A percentile compares a stretch with the other conserved stretches of the same genome.
phyloP scores from a whole-genome alignment of 2,329 filamentous ascomycete species.

The Orbilia oligospora region DNA sequence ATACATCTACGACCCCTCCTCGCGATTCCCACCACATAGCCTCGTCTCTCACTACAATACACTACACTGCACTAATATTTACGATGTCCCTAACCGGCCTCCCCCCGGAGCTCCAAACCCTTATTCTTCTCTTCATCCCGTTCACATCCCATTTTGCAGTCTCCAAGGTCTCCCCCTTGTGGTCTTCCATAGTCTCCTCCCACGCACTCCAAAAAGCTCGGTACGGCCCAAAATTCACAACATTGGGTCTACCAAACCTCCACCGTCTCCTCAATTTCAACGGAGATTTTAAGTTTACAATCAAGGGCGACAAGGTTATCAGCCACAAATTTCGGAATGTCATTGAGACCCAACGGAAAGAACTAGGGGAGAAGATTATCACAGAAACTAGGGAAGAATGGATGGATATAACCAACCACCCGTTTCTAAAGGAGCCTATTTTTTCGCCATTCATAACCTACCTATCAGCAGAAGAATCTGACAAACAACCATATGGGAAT shows the following conservation, averaged over 20 bases:
- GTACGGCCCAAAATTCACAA: conserved; percentile 1
- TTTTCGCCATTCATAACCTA: conserved; percentile 31
- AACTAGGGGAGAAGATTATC: no score
- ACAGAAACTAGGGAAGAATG: neutral
- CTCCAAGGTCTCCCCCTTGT: conserved; percentile 9
- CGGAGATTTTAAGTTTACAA: neutral
- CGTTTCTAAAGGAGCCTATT: conserved; percentile 13
- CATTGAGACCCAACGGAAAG: no score
- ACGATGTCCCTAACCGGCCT: neutral
- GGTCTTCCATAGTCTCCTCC: conserved; percentile 5
- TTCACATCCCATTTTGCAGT: conserved; percentile 7
- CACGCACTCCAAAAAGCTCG: neutral
- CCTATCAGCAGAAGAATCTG: neutral
- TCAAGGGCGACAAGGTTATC: neutral
- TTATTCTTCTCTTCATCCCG: conserved; percentile 29
- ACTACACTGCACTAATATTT: neutral
- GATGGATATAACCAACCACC: neutral
- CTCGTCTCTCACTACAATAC: no score
- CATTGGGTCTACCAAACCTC: neutral
- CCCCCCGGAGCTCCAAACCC: conserved; percentile 35
- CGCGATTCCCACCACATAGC: neutral
- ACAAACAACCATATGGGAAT: neutral
- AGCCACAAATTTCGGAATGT: neutral
- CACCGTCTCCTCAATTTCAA: neutral
- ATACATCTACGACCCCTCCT: neutral